Conservation (phyloP, 768 basidiomycete species). For the Tricholoma matsutake region DNA sequence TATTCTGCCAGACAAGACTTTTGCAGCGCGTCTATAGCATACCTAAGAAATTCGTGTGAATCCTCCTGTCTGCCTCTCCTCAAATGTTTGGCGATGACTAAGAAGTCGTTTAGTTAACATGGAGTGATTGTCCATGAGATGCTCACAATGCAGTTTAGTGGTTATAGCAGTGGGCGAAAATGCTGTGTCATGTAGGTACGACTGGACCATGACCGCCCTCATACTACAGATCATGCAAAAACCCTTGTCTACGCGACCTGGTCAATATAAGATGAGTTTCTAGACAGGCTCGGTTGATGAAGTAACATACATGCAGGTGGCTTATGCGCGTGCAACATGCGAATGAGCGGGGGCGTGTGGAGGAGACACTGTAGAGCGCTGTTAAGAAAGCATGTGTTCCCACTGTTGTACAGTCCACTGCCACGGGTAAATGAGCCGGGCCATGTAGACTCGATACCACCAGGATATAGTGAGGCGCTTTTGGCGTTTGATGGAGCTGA, state of each 20-base stretch:
- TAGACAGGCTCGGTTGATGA: background rate
- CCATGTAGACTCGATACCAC: constrained; percentile 63
- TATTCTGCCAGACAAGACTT: constrained; percentile 73
- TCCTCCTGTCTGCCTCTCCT: constrained; percentile 93
- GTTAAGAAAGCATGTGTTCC: constrained; percentile 97
- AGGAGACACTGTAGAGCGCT: constrained; percentile 90
- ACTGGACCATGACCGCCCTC: constrained; percentile 50
- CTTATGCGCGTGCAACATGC: constrained; percentile 50
- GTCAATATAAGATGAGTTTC: constrained; percentile 2
- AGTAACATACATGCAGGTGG: constrained; percentile 57
- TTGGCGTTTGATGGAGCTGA: constrained; percentile 24
- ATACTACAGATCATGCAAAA: constrained; percentile 86
- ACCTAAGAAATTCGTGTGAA: constrained; percentile 95
- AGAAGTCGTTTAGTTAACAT: background rate
- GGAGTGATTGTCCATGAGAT: background rate
- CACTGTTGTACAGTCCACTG: constrained; percentile 75
- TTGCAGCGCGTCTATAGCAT: constrained; percentile 89
- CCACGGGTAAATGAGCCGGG: constrained; percentile 47
- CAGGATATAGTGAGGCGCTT: constrained; percentile 43
- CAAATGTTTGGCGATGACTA: constrained; percentile 91
- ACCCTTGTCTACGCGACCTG: constrained; percentile 41
- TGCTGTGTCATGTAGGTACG: constrained; percentile 43
- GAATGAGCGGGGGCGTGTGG: constrained; percentile 86
- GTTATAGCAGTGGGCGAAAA: constrained; percentile 69
- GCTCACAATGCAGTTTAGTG: constrained; percentile 66